Evolutionary conservation across 225 moss, liverwort and hornwort species (phyloP).

Genomic region (Rhytidiadelphus loreus): DNA sequence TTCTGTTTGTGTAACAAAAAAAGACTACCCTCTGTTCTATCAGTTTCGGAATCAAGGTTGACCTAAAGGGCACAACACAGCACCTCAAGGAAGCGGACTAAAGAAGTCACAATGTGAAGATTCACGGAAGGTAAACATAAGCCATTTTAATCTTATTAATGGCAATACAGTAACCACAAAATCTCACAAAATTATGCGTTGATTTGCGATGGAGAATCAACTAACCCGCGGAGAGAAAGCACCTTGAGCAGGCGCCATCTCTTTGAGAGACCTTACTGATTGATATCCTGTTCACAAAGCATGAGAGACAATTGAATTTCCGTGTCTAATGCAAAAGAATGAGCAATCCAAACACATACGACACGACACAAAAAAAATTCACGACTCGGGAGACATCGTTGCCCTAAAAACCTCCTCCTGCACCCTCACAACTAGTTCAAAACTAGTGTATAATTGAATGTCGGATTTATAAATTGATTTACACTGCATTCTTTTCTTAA

Average conservation of each 20-base stretch:
- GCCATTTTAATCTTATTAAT: neutral
- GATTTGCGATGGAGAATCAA: neutral
- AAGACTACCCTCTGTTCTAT: neutral
- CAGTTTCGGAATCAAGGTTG: neutral
- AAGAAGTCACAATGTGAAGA: neutral
- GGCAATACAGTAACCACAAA: neutral
- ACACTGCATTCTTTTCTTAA: neutral
- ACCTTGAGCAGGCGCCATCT: constrained; percentile 34
- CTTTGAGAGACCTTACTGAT: neutral
- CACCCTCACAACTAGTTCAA: neutral
- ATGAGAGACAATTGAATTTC: neutral
- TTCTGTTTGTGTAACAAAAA: neutral
- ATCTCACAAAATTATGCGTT: neutral
- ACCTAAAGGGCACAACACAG: neutral
- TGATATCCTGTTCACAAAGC: neutral
- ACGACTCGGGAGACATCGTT: neutral
- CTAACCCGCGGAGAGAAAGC: constrained; percentile 31
- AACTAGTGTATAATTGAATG: neutral
- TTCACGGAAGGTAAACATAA: neutral
- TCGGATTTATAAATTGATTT: neutral
- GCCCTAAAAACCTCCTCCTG: neutral
- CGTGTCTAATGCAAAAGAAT: neutral
- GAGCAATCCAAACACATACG: neutral
- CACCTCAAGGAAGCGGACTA: neutral
- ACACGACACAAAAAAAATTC: neutral